Base-by-base conservation (phyloP, 257 asterid species). In the Thymus mandschuricus region DNA sequence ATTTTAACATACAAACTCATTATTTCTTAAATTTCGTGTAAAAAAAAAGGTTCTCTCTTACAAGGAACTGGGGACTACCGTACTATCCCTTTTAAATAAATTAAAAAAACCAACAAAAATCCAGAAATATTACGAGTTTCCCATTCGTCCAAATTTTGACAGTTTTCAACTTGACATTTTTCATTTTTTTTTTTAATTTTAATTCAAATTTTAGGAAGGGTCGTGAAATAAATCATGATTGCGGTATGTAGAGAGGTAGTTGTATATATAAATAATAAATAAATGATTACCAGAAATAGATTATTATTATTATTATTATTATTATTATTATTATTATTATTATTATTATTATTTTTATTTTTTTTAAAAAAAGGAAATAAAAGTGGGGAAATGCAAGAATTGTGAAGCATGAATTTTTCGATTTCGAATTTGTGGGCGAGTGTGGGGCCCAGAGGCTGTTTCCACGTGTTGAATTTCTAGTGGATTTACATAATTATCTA, bases 401-500 rank as follows among this genome's bases (percentile, higher is more conserved):
- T 44, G n/a, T 66, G 73, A 46, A 31, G 43, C 73, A 71, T 21
- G 21, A 21, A 12, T 54, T 51, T 35, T 76, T 21, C 2, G 48
- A 60, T 71, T 77, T 60, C 29, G 65, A 66, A 71, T 58, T 66
- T 52, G 75, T 63, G 79, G 66, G n/a, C 12, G 10, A 44, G 49
- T 7, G 49, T 44, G 55, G 45, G 46, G 54, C 13, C 34, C 33
- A 54, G 4, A n/a, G 45, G 59, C 48, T 10, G 10, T 0, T 52
- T 66, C 58, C 78, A 78, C 81, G 81, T 78, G 75, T 73, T 64
- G 30, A 46, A 3, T 12, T 62, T 10, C 21, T 30, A 73, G 21
- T 68, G 78, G 82, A 11, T 46, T 60, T 6, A 4, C 51, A 34
- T 52, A 52, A 72, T 72, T 72, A 77, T 66, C 77, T n/a, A n/a